Conservation (phyloP, 192 early-diverging fungal species). For the Mortierella claussenii region DNA sequence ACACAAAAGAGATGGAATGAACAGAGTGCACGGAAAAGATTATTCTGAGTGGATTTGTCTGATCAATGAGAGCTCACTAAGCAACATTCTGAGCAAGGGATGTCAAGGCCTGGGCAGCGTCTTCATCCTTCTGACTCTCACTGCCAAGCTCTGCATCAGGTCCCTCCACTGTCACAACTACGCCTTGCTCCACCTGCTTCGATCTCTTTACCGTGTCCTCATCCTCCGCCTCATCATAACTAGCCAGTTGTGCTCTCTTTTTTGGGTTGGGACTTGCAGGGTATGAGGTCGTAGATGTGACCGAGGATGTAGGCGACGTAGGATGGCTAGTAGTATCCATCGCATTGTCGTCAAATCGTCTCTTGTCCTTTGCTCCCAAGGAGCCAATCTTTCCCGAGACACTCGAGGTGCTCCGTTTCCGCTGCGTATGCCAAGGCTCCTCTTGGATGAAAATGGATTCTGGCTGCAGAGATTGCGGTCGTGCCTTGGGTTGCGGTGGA, state of each 20-base stretch:
- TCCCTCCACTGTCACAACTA: too few relatives aligned
- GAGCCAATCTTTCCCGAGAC: conserved; percentile 4
- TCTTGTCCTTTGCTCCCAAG: not conserved
- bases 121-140: conserved; percentile 3
- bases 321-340: conserved; percentile 5
- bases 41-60: too few relatives aligned
- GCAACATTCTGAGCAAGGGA: too few relatives aligned
- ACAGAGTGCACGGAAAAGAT: too few relatives aligned
- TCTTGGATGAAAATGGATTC: conserved; percentile 54
- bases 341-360: conserved; percentile 11
- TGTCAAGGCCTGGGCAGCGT: conserved; percentile 32
- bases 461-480: conserved; percentile 6
- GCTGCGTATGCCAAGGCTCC: conserved; percentile 44
- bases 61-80: too few relatives aligned
- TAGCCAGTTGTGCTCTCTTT: not conserved
- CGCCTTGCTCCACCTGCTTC: not conserved
- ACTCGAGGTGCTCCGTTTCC: conserved; percentile 26
- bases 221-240: conserved; percentile 7
- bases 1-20: too few relatives aligned
- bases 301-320: conserved; percentile 24
- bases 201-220: not conserved
- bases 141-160: too few relatives aligned
- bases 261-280: conserved; percentile 10
- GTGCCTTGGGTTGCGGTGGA: not conserved
- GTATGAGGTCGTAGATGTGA: conserved; percentile 15